Evolutionary conservation across 768 basidiomycete genomes (phyloP).

Genomic region (Fistulinella prunicolor): DNA sequence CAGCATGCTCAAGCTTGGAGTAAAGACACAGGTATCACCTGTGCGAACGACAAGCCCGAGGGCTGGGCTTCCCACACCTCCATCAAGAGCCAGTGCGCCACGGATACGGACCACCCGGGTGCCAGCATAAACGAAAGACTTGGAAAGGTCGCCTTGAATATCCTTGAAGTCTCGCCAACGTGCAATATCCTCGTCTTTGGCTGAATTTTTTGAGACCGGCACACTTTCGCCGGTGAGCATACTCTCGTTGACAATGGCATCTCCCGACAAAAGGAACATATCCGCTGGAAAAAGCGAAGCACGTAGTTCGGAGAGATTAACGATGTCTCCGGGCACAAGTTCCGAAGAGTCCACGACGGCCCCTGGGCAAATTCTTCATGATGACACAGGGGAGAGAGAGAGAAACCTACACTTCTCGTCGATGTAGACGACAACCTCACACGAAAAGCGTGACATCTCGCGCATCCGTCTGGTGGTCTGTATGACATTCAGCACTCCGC

Average conservation of each 20-base stretch:
- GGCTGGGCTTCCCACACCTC: slow-evolving; percentile 55
- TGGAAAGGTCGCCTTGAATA: slow-evolving; percentile 58
- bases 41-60: slow-evolving; percentile 84
- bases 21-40: slow-evolving; percentile 43
- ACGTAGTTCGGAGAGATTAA: slow-evolving; percentile 80
- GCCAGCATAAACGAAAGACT: slow-evolving; percentile 85
- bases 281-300: slow-evolving; percentile 83
- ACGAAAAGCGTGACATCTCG: slow-evolving; percentile 91
- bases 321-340: slow-evolving; percentile 88
- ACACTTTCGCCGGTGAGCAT: slow-evolving; percentile 99
- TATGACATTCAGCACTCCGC: slow-evolving; percentile 3
- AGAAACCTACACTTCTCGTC: slow-evolving; percentile 65
- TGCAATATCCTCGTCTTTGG: slow-evolving; percentile 73
- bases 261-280: slow-evolving; percentile 88
- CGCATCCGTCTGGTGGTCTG: slow-evolving; percentile 92
- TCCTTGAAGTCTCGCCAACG: slow-evolving; percentile 69
- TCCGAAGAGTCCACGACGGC: slow-evolving; percentile 65
- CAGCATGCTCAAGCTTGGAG: not conserved
- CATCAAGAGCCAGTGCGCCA: slow-evolving; percentile 53
- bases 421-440: slow-evolving; percentile 65
- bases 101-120: slow-evolving; percentile 88
- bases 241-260: slow-evolving; percentile 97
- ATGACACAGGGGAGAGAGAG: not conserved
- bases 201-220: slow-evolving; percentile 87
- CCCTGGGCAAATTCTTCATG: slow-evolving; percentile 47